Base-by-base conservation (phyloP, 73 alveolate genomes). In the Paramecium bursaria region DNA sequence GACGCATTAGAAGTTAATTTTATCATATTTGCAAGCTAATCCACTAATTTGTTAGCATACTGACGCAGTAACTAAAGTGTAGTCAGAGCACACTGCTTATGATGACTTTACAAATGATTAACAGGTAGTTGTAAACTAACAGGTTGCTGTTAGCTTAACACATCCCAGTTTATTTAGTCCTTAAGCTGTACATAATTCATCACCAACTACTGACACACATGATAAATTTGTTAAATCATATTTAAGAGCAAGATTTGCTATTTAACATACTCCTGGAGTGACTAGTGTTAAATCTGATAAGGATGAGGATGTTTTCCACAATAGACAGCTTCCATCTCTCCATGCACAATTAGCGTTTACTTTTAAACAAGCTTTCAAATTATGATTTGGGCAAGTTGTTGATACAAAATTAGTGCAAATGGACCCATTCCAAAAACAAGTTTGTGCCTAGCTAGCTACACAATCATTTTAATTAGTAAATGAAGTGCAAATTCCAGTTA, bases 151-250 rank as follows among this genome's bases (percentile, higher is more conserved):
- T 3, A 57, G 27, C 3, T 23, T 13, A 57, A 30, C 27, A n/a
- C 76, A 57, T n/a, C 48, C 76, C 11, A 30, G 27, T 30, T 57
- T 27, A 30, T 27, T 57, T n/a, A 57, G 51, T 23, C 76, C 76
- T 25, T 23, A 19, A 14, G 76, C 33, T 9, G 26, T 42, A 27
- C 76, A 57, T 23, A 17, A 14, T n/a, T 57, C 76, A 23, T 10
- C 47, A 29, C 51, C 21, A 57, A 30, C 76, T 30, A 48, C 33
- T 1, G 14, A 13, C 27, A 57, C n/a, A 57, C 76, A 57, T 2
- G 76, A 57, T 0, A 27, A 57, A 5, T 19, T 22, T 1, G 31
- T 2, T 29, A 2, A 2, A 29, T 30, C 26, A 57, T 57, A 57
- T 57, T 57, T 57, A 3, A 57, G 11, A 10, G 13, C 49, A 57